Base-by-base conservation (phyloP, 257 asterid species). In the Solanum etuberosum region DNA sequence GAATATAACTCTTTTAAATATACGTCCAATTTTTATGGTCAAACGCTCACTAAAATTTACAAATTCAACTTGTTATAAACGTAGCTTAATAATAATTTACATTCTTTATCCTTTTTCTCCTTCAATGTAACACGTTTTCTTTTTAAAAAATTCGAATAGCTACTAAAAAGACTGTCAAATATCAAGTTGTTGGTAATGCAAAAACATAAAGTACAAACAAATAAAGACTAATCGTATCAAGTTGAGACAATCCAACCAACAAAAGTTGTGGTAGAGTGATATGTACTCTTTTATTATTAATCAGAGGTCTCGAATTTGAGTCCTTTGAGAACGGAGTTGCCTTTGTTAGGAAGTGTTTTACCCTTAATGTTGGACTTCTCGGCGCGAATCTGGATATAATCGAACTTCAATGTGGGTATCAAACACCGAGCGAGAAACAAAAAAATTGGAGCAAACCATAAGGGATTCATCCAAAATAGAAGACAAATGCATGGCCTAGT, bases 301-400 rank as follows among this genome's bases (percentile, higher is more conserved):
- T 0, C 2, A 38, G 12, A 2, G 43, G 43, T 8, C 4, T 38
- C 10, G 12, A 38, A 6, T 38, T 38, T 38, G 42, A 38, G 8
- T 38, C 0, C 2, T 3, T 0, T 2, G 42, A 37, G 9, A 37
- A 1, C 9, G 7, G 2, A 7, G 8, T 37, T 37, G 7, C 10
- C 10, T 38, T 38, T 38, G 10, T 38, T 38, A 38, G 42, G 8
- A 10, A 37, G 40, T 37, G 9, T 38, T 38, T 38, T 38, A 38
- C 42, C 42, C 8, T 38, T 10, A 7, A 38, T 38, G 0, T 38
- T 7, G 3, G 42, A 38, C 42, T 38, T 38, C 3, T 38, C 10
- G 10, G 3, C 8, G 9, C 10, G 9, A 38, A 38, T 38, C 9
- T 7, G 3, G 7, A 38, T 38, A 38, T 38, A 9, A 38, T 38